Evolutionary conservation across 1,284 basidiomycete species (phyloP), one percentile per base, ranked within the genome.

Genomic region (Papiliotrema flavescens): DNA sequence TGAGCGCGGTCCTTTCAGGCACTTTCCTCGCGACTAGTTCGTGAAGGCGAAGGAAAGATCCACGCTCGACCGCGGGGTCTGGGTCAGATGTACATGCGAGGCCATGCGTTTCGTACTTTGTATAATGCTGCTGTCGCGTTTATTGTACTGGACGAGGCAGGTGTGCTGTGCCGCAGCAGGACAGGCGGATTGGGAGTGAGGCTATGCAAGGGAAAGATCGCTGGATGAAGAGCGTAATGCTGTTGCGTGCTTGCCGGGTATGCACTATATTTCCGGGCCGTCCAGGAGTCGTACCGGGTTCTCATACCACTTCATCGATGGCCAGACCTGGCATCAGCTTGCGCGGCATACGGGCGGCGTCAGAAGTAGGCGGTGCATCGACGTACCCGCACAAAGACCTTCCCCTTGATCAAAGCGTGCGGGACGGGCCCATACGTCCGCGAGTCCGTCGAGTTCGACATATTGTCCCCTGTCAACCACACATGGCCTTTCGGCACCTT

Each of bases 391-490:
- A 87, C 89, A 50, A 86, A 67, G 8, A 96, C 79, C 65, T 83
- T 88, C 1, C 88, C 90, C 61, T 84, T 82, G 26, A 98, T 78
- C 45, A 98, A 79, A 2, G 84, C 88, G 57, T 93, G 81, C 0
- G 95, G 87, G 0, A 98, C 87, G 6, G 95, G 94, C 0, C 95
- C 95, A 76, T 97, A 97, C 41, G 82, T 78, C 54, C 94, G 81
- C 26, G 92, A 97, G 76, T 98, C 95, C 9, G 85, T 84, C 42
- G 90, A 93, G 63, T 82, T 83, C 28, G 82, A 80, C 54, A 88
- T 79, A 65, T 98, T 98, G 78, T 98, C 95, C 14, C 95, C 95
- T 26, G 81, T 83, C 42, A 96, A 79, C 94, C 94, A 98, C n/a
- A 97, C 75, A 73, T 93, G 88, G 2, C 89, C 89, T 64, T 82